phyloP scores from a whole-genome alignment of 176 grass and related monocot genomes.

The Zoysia pacifica region DNA sequence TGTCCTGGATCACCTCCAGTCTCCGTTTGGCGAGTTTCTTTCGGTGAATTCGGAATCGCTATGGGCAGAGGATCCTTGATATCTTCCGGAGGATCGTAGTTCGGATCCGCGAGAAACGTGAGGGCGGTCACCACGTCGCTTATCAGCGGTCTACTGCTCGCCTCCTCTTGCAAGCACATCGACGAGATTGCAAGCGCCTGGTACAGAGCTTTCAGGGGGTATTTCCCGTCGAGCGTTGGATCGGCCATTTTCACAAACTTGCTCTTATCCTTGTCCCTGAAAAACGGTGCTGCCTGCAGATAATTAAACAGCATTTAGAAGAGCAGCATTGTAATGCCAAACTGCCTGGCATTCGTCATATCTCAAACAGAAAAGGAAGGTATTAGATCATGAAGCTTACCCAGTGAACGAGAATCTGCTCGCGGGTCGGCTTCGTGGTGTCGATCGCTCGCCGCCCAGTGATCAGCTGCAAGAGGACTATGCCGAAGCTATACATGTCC shows the following conservation, averaged over 20 bases:
- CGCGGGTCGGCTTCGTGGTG: conserved; percentile 61
- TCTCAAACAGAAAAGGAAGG: conserved; percentile 18
- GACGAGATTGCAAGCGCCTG: conserved; percentile 89
- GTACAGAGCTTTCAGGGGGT: conserved; percentile 69
- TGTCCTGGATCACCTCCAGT: neutral
- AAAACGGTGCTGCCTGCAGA: conserved; percentile 73
- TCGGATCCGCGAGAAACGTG: conserved; percentile 62
- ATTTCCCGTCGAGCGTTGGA: conserved; percentile 62
- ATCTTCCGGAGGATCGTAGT: conserved; percentile 59
- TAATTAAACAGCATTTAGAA: neutral
- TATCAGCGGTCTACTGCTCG: conserved; percentile 66
- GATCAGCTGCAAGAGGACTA: conserved; percentile 84
- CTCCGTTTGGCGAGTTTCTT: conserved; percentile 14
- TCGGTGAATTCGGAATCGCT: conserved; percentile 35
- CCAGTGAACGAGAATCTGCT: conserved; percentile 91
- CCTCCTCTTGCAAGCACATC: conserved; percentile 90
- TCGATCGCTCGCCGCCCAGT: conserved; percentile 88
- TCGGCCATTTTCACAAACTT: conserved; percentile 73
- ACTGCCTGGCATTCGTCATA: neutral
- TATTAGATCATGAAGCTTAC: conserved; percentile 36
- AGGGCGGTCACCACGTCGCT: conserved; percentile 84
- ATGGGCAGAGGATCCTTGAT: conserved; percentile 50
- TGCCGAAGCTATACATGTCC: conserved; percentile 87
- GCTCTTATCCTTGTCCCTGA: conserved; percentile 63
- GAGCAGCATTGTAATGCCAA: conserved; percentile 29